phyloP scores from a whole-genome alignment of 257 asterid genomes.

The Rhazya stricta region DNA sequence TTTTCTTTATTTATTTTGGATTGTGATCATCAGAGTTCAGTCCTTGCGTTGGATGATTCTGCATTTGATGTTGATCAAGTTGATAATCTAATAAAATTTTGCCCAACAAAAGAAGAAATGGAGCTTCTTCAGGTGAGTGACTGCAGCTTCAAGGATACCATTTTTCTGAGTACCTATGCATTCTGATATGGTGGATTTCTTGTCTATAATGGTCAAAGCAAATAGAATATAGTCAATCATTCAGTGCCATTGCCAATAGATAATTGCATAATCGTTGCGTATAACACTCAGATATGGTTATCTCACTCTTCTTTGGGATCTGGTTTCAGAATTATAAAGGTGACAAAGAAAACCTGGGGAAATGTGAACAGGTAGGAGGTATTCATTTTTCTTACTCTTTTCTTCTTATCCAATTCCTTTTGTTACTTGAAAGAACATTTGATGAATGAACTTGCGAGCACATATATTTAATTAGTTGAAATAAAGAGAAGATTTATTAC shows the following conservation, averaged over 20 bases:
- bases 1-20: neutral
- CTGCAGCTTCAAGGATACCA: neutral
- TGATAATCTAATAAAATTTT: constrained; percentile 78
- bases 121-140: constrained; percentile 64
- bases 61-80: constrained; percentile 80
- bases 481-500: neutral
- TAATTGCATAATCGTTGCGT: neutral
- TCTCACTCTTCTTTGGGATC: constrained; percentile 21
- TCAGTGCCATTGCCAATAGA: neutral
- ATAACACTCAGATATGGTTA: constrained; percentile 3
- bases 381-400: constrained; percentile 2
- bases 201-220: neutral
- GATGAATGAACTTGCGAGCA: constrained; percentile 5
- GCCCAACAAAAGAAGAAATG: constrained; percentile 86
- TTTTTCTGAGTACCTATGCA: neutral
- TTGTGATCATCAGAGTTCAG: constrained; percentile 44
- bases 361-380: constrained; percentile 68
- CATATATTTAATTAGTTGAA: neutral
- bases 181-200: neutral
- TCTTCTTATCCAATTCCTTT: neutral
- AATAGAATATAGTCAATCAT: neutral
- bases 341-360: constrained; percentile 75
- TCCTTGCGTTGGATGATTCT: constrained; percentile 79
- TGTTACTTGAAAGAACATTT: neutral
- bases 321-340: constrained; percentile 64